Base-by-base conservation (phyloP, 2,329 filamentous ascomycete species). In the Falciphora oryzae region DNA sequence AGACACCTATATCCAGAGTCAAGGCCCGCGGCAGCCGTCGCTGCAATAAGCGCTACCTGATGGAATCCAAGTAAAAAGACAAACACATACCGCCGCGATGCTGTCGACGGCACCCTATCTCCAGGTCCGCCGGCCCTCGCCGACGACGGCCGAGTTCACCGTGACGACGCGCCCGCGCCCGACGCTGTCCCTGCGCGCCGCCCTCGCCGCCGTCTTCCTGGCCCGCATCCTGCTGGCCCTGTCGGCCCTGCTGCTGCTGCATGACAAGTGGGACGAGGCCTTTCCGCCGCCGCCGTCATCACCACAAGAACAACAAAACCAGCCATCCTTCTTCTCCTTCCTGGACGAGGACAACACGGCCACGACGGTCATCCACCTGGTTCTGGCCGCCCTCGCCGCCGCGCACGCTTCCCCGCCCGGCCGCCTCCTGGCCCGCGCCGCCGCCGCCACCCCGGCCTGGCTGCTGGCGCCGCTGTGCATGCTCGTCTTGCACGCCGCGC, bases 81-180 rank as follows among this genome's bases (percentile, higher is more conserved):
- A 18, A 8, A 18, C 14, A 44, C 13, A 5, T 7, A 57, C 31
- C 18, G 16, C 57, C 66, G 73, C 69, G 62, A 91, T 92, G 89
- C 81, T 90, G 68, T 84, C 83, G 57, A 85, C 82, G 27, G 71
- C 79, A 1, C 85, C 86, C 13, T 83, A 83, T 69, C 85, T 92
- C 62, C 82, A 80, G 70, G 83, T 84, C 66, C 83, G 86, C 68
- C 85, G 87, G 28, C 90, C 91, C 62, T 93, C 95, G 29, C 89
- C 92, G 60, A 96, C 93, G 3, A 97, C 95, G n/a, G 88, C 91
- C 74, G 90, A 91, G 69, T 98, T 94, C 82, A 96, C 90, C 35
- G 91, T 97, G 65, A 95, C 93, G 50, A 97, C 93, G 65, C 86
- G 87, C 59, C 77, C 79, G 0, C 73, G 78, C 4, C 83, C 77